Evolutionary conservation across 164 flowering plant species (phyloP).

Genomic region (Nymphaea thermarum): DNA sequence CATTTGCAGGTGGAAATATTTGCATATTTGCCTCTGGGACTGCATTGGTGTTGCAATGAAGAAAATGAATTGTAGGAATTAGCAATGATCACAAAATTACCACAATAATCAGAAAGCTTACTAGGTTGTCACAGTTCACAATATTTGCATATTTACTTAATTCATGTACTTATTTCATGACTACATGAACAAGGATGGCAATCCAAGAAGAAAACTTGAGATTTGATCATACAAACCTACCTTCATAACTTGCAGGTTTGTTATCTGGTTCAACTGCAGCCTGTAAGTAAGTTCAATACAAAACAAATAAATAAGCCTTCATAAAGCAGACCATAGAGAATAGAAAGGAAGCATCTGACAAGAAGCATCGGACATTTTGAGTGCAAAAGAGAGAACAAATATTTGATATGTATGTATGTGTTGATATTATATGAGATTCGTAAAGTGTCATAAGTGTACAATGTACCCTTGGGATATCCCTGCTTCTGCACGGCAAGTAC

Average conservation of each 20-base stretch:
- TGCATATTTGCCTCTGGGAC: slow-evolving; percentile 67
- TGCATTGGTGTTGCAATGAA: slow-evolving; percentile 20
- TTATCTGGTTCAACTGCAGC: slow-evolving; percentile 62
- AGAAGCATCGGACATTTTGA: no score
- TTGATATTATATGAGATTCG: no score
- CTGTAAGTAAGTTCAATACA: slow-evolving; percentile 24
- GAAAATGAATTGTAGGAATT: neutral
- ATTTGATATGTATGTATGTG: no score
- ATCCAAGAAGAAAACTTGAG: neutral
- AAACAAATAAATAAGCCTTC: neutral
- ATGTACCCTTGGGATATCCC: no score
- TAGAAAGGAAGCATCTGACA: no score
- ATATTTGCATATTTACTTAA: no score
- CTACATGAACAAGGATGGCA: no score
- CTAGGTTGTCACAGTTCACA: neutral
- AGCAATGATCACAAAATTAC: neutral
- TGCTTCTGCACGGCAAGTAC: no score
- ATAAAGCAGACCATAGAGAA: no score
- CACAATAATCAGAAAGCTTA: neutral
- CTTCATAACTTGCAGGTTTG: slow-evolving; percentile 27
- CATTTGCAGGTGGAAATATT: slow-evolving; percentile 65
- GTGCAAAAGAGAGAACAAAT: no score
- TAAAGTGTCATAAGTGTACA: no score
- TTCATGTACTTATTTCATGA: neutral
- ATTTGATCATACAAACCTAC: slow-evolving; percentile 14